These are phyloP conservation scores for Trichophyton benhamiae DNA, from an alignment of 2,329 filamentous ascomycete genomes.

Conservation along the genomic window DNA sequence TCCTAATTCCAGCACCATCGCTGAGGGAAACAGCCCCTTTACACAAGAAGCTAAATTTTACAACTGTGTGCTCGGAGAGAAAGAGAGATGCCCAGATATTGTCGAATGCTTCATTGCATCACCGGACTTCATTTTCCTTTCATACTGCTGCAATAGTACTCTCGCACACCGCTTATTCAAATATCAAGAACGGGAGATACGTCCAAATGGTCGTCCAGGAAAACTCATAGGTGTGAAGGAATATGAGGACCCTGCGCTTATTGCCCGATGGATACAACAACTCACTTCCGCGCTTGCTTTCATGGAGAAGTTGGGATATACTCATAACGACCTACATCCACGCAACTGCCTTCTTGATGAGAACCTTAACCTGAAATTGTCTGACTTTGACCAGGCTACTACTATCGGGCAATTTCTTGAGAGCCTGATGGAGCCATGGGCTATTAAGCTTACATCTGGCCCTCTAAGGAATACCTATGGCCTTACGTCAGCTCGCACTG, in stretches of 20 bases:
- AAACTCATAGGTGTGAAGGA: constrained; percentile 11
- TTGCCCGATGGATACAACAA: constrained; percentile 15
- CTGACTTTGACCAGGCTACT: constrained; percentile 13
- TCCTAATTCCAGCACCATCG: constrained; percentile 6
- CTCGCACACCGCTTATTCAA: constrained; percentile 4
- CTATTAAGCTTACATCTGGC: constrained; percentile 9
- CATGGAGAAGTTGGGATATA: constrained; percentile 14
- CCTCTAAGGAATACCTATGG: constrained; percentile 14
- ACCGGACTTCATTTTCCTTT: constrained; percentile 12
- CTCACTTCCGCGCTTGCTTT: constrained; percentile 13
- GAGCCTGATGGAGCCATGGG: constrained; percentile 11
- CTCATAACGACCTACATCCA: constrained; percentile 10
- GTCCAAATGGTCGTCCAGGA: constrained; percentile 6
- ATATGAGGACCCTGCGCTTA: constrained; percentile 13
- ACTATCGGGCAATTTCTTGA: constrained; percentile 14
- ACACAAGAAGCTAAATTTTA: constrained; percentile 11
- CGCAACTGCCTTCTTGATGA: constrained; percentile 13
- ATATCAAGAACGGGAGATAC: constrained; percentile 8
- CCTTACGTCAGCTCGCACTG: constrained; percentile 15
- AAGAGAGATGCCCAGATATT: constrained; percentile 12
- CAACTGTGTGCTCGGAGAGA: constrained; percentile 10
- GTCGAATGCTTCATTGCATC: constrained; percentile 13
- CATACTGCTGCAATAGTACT: constrained; percentile 8
- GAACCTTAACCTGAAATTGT: constrained; percentile 11
- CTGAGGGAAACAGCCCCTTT: neutral